Evolutionary conservation across 225 moss, liverwort and hornwort genomes (phyloP).

Genomic region (Neckera pumila): DNA sequence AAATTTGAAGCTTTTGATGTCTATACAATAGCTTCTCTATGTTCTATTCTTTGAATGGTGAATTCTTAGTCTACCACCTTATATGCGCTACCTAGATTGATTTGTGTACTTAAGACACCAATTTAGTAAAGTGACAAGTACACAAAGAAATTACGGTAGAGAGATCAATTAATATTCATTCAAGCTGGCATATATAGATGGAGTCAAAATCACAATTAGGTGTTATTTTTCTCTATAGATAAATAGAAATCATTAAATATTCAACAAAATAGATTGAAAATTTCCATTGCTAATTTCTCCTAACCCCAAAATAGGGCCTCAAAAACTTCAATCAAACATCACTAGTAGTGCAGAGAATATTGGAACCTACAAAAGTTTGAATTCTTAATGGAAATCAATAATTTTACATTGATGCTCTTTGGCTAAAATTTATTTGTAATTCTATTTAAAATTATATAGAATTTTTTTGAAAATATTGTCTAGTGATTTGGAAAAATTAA

Average conservation of each 20-base stretch:
- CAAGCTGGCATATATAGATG: neutral
- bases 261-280: no score
- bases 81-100: neutral
- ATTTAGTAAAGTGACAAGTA: neutral
- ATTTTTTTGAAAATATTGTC: no score
- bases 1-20: neutral
- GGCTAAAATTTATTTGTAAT: no score
- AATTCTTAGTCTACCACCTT: neutral
- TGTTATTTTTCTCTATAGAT: neutral
- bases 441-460: no score
- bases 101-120: neutral
- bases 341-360: no score
- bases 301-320: no score
- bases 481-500: no score
- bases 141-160: neutral
- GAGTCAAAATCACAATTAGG: neutral
- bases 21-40: neutral
- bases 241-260: neutral
- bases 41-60: neutral
- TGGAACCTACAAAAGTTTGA: accelerated
- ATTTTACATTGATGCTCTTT: no score
- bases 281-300: no score
- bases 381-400: neutral
- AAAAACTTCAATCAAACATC: no score
- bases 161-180: neutral